Evolutionary conservation across 345 rosid genomes (phyloP).

Genomic region (Xanthoceras sorbifolium): DNA sequence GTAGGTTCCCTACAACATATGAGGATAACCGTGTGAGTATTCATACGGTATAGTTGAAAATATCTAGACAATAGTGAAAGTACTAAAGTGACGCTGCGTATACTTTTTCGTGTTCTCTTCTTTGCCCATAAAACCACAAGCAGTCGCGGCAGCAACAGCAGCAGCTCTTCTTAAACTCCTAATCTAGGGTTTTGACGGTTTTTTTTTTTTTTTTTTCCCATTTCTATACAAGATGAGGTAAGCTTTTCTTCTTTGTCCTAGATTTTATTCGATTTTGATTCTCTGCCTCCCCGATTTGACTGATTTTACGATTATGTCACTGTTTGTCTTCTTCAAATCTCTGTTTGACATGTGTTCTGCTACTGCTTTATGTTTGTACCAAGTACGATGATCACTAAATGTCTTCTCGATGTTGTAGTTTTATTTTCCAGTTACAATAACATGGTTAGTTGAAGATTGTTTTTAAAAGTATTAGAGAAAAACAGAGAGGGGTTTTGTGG

Average conservation of each 20-base stretch:
- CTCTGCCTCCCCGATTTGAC: not conserved
- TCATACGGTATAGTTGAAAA: not conserved
- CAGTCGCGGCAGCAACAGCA: not conserved
- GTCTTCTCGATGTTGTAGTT: not conserved
- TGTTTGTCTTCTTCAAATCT: not conserved
- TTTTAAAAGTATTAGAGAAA: not conserved
- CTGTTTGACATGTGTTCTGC: not conserved
- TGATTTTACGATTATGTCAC: slow-evolving; percentile 9
- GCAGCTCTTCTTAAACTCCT: not conserved
- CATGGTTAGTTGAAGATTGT: not conserved
- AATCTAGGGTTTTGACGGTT: slow-evolving; percentile 39
- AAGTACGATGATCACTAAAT: not conserved
- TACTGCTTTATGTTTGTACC: not conserved
- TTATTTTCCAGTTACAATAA: not conserved
- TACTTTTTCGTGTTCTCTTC: not conserved
- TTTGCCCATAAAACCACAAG: not conserved
- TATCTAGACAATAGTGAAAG: slow-evolving; percentile 17
- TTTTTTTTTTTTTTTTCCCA: slow-evolving; percentile 19
- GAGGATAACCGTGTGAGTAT: not conserved
- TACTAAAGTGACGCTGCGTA: slow-evolving; percentile 10
- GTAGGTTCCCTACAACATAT: not conserved
- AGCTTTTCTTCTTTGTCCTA: not conserved
- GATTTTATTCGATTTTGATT: not conserved
- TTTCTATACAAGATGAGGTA: slow-evolving; percentile 41
- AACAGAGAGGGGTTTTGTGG: no score